These are phyloP conservation scores for Aspergillus hancockii DNA, from an alignment of 495 filamentous ascomycete species.

Conservation along the genomic window DNA sequence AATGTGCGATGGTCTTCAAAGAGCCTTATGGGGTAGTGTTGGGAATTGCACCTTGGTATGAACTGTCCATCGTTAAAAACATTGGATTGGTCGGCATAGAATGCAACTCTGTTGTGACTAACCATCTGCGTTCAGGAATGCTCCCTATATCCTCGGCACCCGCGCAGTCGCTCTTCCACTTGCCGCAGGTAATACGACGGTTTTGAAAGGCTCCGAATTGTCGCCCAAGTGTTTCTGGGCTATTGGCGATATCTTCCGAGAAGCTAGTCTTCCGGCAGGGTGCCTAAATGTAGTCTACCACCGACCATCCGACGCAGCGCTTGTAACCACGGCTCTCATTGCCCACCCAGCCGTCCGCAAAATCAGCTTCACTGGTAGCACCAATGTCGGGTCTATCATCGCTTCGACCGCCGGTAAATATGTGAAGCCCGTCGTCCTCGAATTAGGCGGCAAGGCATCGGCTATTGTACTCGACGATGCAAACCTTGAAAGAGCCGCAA, in stretches of 20 bases:
- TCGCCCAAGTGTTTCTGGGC: slow-evolving; percentile 75
- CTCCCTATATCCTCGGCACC: slow-evolving; percentile 62
- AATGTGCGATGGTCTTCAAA: slow-evolving; percentile 69
- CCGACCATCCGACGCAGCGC: slow-evolving; percentile 51
- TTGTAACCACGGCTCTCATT: slow-evolving; percentile 57
- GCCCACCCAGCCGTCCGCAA: slow-evolving; percentile 59
- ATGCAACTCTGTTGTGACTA: neutral
- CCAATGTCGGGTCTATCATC: slow-evolving; percentile 55
- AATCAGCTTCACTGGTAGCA: slow-evolving; percentile 64
- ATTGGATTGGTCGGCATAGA: neutral
- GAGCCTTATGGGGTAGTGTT: slow-evolving; percentile 83
- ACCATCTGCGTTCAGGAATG: slow-evolving; percentile 49
- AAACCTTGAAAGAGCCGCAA: slow-evolving; percentile 56
- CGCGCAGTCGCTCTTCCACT: slow-evolving; percentile 74
- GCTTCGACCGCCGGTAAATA: slow-evolving; percentile 54
- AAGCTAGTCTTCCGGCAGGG: slow-evolving; percentile 69
- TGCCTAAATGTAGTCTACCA: slow-evolving; percentile 59
- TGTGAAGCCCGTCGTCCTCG: slow-evolving; percentile 62
- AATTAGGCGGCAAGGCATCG: slow-evolving; percentile 63
- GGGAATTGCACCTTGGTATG: slow-evolving; percentile 81
- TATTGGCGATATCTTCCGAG: slow-evolving; percentile 66
- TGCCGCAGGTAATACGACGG: slow-evolving; percentile 75
- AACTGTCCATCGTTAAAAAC: neutral
- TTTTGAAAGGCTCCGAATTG: slow-evolving; percentile 77
- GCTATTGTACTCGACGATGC: slow-evolving; percentile 62